Conservation (phyloP, 2,329 filamentous ascomycete species). For the Ophiostoma sp. region DNA sequence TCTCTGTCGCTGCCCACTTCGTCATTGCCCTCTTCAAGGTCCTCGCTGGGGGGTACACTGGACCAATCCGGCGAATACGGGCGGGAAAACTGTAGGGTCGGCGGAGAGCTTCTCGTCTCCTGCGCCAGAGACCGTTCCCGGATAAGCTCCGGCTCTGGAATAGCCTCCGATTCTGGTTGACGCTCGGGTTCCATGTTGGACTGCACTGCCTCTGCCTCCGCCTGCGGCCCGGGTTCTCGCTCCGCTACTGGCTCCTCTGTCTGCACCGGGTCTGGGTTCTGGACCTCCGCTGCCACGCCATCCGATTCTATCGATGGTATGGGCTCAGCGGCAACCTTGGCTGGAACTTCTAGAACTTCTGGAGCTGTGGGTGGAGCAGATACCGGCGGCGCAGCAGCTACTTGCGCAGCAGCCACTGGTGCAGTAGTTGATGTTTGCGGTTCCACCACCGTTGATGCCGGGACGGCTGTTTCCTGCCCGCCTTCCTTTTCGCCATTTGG, state of each 20-base stretch:
- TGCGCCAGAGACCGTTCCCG: neutral
- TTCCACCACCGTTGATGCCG: neutral
- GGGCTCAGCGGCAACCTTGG: neutral
- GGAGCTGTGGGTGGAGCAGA: neutral
- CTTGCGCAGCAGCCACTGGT: neutral
- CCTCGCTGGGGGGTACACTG: neutral
- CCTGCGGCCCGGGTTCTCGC: neutral
- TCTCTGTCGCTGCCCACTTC: neutral
- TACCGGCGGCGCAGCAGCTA: neutral
- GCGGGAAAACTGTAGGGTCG: neutral
- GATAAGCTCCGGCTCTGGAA: neutral
- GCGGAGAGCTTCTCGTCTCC: neutral
- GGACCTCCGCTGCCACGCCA: neutral
- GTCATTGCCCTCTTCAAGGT: neutral
- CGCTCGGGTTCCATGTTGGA: neutral
- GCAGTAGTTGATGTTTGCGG: neutral
- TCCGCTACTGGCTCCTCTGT: neutral
- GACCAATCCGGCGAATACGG: neutral
- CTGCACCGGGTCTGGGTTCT: neutral
- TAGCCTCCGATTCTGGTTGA: neutral
- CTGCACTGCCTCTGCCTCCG: neutral
- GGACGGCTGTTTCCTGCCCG: neutral
- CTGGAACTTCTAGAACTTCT: neutral
- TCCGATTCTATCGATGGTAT: neutral
- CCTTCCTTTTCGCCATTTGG: neutral